phyloP scores from a whole-genome alignment of 371 early-diverging fungal genomes.

The Entomophthora muscae region DNA sequence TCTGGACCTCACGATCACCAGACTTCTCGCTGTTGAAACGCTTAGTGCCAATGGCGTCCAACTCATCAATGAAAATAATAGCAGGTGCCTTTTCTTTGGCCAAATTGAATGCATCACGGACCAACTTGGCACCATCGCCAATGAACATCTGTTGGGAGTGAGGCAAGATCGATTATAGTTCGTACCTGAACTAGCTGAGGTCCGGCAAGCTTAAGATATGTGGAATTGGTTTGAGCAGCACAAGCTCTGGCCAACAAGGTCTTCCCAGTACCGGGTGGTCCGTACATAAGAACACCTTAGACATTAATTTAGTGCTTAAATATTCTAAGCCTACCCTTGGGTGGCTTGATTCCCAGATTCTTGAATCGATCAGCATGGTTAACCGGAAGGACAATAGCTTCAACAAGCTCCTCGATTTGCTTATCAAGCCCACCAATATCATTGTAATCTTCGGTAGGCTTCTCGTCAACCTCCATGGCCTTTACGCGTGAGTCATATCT shows the following conservation, averaged over 20 bases:
- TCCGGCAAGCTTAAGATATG: conserved; percentile 93
- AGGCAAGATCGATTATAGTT: background rate
- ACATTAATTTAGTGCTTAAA: background rate
- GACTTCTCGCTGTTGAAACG: conserved; percentile 96
- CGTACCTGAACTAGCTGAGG: conserved; percentile 90
- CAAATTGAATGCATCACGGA: conserved; percentile 96
- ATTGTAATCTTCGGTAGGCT: conserved; percentile 97
- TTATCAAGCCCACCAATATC: conserved; percentile 98
- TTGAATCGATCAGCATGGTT: conserved; percentile 94
- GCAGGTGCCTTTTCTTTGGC: conserved; percentile 98
- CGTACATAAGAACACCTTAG: conserved; percentile 87
- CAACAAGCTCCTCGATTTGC: conserved; percentile 98
- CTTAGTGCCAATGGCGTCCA: conserved; percentile 99
- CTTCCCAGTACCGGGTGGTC: conserved; percentile 96
- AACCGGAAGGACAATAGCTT: conserved; percentile 97
- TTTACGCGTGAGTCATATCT: conserved; percentile 98
- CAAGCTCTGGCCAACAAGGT: conserved; percentile 96
- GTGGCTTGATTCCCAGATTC: conserved; percentile 93
- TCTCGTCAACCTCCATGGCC: conserved; percentile 99
- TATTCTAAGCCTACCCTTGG: conserved; percentile 55
- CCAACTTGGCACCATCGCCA: conserved; percentile 98
- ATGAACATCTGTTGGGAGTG: conserved; percentile 76
- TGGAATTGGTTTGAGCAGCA: conserved; percentile 94
- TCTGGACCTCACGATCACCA: conserved; percentile 99
- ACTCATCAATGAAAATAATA: conserved; percentile 99